A percentile compares a stretch with the other conserved stretches of the same genome.
Conservation (phyloP, 164 flowering plant genomes). For the Kalanchoe fedtschenkoi region DNA sequence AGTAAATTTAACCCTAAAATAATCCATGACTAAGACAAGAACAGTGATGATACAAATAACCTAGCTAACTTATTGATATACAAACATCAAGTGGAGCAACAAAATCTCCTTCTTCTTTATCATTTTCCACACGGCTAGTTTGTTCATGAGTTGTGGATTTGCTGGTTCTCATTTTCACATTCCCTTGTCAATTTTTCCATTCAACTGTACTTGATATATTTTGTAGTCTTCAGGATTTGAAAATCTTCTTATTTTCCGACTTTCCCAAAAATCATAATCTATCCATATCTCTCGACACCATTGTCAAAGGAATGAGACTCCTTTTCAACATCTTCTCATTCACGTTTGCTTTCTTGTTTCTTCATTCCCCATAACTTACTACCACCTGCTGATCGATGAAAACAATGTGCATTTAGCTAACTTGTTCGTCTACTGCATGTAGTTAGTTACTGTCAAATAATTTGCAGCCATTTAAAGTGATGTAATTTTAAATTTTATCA, state of each 20-base stretch:
- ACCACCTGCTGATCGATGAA: neutral
- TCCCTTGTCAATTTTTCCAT: neutral
- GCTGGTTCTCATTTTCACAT: neutral
- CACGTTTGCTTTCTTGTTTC: slow-evolving; percentile 2
- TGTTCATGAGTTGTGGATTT: neutral
- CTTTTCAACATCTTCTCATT: slow-evolving; percentile 1
- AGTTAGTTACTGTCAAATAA: too few species aligned
- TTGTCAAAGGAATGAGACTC: neutral
- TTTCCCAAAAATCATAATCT: neutral
- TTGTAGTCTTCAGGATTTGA: too few species aligned
- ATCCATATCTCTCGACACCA: neutral
- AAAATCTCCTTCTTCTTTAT: neutral
- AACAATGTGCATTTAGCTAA: too few species aligned
- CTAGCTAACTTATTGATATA: too few species aligned
- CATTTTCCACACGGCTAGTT: neutral
- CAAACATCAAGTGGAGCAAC: too few species aligned
- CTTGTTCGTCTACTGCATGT: too few species aligned
- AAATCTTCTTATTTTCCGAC: neutral
- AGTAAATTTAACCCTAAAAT: too few species aligned
- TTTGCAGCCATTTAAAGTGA: too few species aligned
- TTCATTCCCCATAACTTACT: neutral
- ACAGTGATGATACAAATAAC: neutral
- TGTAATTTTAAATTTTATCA: too few species aligned
- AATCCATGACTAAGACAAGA: too few species aligned
- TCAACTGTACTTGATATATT: neutral